phyloP scores from a whole-genome alignment of 2,329 filamentous ascomycete genomes.

The Chrysosporium queenslandicum region DNA sequence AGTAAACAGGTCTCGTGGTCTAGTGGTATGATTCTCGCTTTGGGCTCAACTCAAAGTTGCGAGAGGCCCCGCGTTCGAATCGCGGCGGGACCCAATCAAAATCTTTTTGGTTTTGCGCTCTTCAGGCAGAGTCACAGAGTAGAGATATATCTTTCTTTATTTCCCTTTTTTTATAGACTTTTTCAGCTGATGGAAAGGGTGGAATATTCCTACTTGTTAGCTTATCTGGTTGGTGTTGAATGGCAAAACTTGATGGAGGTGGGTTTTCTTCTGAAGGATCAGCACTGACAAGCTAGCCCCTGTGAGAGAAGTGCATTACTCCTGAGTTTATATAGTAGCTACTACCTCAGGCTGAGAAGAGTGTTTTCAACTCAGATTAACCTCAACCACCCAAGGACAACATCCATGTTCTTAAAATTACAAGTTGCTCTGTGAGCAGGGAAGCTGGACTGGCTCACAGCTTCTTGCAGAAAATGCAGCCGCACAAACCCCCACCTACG shows the following conservation, averaged over 20 bases:
- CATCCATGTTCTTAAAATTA: not conserved
- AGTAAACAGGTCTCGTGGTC: constrained; percentile 22
- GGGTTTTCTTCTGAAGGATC: not conserved
- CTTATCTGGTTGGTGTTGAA: not conserved
- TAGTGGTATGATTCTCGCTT: constrained; percentile 38
- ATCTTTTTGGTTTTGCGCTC: not conserved
- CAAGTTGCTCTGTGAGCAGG: not conserved
- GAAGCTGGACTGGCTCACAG: not conserved
- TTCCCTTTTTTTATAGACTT: too few species aligned
- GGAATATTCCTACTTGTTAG: not conserved
- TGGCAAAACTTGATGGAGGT: not conserved
- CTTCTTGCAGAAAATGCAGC: constrained; percentile 1
- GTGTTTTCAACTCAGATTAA: not conserved
- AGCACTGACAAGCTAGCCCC: not conserved
- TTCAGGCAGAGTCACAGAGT: too few species aligned
- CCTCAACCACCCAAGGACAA: not conserved
- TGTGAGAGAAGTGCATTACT: not conserved
- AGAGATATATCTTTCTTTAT: too few species aligned
- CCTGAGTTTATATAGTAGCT: not conserved
- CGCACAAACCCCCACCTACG: not conserved
- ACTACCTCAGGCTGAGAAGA: not conserved
- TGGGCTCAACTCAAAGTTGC: constrained; percentile 21
- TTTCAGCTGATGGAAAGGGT: not conserved
- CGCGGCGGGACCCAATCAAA: constrained; percentile 15
- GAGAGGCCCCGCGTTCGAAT: constrained; percentile 17